Base-by-base conservation (phyloP, 192 early-diverging fungal genomes). In the Backusella westeae region DNA sequence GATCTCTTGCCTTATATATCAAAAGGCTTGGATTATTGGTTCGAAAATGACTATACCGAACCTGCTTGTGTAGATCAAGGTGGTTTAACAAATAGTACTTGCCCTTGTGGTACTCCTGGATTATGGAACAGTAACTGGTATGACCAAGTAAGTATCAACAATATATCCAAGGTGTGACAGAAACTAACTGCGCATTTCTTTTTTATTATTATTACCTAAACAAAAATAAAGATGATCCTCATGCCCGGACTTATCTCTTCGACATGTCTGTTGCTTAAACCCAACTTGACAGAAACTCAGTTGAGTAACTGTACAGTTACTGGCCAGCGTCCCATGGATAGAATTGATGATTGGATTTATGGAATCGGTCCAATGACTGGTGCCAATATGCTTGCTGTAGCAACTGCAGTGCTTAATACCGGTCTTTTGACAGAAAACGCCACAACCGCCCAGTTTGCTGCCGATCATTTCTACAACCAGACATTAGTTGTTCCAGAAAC, bases 111-210 rank as follows among this genome's bases (percentile, higher is more conserved):
- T 7, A 79, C 78, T 8, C 78, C 78, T 63, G 78, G 78, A 17
- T 73, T 79, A 34, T 79, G 78, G 78, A 79, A 75, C 19, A 72
- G 73, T 12, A 79, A 79, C 42, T 79, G 78, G 78, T 79, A 68
- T 75, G 78, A 67, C 32, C 78, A 79, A 35, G 78, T 80, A 56
- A 80, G 63, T 67, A 36, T 67, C 19, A 67, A 29, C 29, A 63
- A 41, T 63, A 74, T 38, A 7, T 41, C 29, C 4, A 63, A 14
- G 26, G 56, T 63, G 23, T 63, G 56, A 63, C 56, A 63, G 23
- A 26, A 29, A 3, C 12, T 63, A 63, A 63, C 56, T 63, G 56
- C 56, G 56, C 56, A 56, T 21, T 56, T 56, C n/a, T 56, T 56
- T 67, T 29, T 17, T 32, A 35, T 34, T 68, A 36, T 68, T 15